Evolutionary conservation across 1,284 basidiomycete species (phyloP), one percentile per base, ranked within the genome.

Genomic region (Pseudozyma sp.): DNA sequence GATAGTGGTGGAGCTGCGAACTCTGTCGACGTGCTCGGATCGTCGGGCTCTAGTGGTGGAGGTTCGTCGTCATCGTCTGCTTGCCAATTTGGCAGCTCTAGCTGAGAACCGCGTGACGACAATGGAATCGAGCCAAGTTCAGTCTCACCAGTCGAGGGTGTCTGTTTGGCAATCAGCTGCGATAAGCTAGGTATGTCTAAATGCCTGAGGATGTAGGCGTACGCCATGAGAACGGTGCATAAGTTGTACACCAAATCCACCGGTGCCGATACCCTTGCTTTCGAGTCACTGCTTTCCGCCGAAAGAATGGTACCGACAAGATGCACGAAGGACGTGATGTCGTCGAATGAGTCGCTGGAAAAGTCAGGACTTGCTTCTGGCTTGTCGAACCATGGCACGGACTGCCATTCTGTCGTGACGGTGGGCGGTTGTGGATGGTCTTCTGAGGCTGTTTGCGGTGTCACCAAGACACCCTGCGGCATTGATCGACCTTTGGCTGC

Each of bases 41-140:
- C 40, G 37, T 76, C 74, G 7, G 65, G 65, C 40, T 76, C 74
- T 19, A 76, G 74, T 16, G 70, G 74, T 30, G 74, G 74, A 17
- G 71, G 71, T 30, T 65, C 65, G 4, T 73, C 73, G 29, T 75
- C 70, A 19, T 68, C 57, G 13, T 53, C 39, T 4, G 40, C 39
- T 14, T 19, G 19, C 19, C 13, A 5, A 29, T 7, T 42, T 17
- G n/a, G 6, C 9, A 35, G 10, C 9, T 7, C 13, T 2, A 34
- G 8, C 16, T 42, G 11, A 7, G 40, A 42, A 1, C n/a, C 40
- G 16, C 40, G 40, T 13, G 16, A n/a, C 40, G 40, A 42, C 5
- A 9, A 1, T 13, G 16, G 29, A n/a, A 3, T 5, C 29, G 24
- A 16, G 9, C 9, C 8, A 5, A 14, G 9, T 14, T 10, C 2